phyloP scores from a whole-genome alignment of 352 stramenopile genomes.

The Ophiocytium majus region DNA sequence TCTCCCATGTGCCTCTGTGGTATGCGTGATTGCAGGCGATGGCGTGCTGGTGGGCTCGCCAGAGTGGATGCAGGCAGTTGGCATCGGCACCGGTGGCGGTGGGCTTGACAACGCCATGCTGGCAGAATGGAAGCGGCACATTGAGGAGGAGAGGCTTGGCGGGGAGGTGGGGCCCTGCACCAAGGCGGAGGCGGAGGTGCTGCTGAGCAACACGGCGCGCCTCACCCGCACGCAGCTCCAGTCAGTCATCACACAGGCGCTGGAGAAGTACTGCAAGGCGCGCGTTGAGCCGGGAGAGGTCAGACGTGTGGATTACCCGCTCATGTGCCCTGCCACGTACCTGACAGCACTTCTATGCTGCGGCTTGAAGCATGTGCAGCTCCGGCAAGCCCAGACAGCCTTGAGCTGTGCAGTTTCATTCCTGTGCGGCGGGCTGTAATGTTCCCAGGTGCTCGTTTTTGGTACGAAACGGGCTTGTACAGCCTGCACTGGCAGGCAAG shows the following conservation, averaged over 20 bases:
- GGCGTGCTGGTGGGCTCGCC: background rate
- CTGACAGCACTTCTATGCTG: too few relatives aligned
- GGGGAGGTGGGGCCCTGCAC: background rate
- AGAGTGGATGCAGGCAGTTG: slow-evolving; percentile 5
- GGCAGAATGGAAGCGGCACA: background rate
- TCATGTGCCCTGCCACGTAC: too few relatives aligned
- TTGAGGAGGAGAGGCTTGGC: background rate
- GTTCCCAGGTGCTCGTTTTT: too few relatives aligned
- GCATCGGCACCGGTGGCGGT: background rate
- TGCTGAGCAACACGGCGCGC: slow-evolving; percentile 81
- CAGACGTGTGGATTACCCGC: slow-evolving; percentile 7
- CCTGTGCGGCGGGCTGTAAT: too few relatives aligned
- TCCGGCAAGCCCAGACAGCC: too few relatives aligned
- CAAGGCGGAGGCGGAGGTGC: slow-evolving; percentile 27
- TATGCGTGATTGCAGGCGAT: too few relatives aligned
- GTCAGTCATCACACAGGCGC: slow-evolving; percentile 62
- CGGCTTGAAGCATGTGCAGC: too few relatives aligned
- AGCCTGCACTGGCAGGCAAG: too few relatives aligned
- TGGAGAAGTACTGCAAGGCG: slow-evolving; percentile 69
- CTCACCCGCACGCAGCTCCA: slow-evolving; percentile 72
- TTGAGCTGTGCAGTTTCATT: too few relatives aligned
- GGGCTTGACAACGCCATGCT: background rate
- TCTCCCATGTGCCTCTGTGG: too few relatives aligned
- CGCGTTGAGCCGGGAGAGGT: slow-evolving; percentile 62
- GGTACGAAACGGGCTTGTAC: too few relatives aligned